phyloP scores from a whole-genome alignment of 129 eudicot species.

The Chrysanthemum makinoi region DNA sequence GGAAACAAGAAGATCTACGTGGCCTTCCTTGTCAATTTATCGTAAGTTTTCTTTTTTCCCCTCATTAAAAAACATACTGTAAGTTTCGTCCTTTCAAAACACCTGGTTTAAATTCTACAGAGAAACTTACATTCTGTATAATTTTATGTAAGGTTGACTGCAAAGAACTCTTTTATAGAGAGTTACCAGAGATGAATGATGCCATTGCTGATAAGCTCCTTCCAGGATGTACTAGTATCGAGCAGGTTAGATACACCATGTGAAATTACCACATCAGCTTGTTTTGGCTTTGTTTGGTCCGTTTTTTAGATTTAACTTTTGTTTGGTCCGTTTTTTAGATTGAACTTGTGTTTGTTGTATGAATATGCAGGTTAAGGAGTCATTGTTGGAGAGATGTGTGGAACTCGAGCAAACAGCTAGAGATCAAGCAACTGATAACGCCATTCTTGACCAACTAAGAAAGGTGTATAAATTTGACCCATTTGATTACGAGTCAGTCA shows the following conservation, averaged over 20 bases:
- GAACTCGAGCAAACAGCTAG: slow-evolving; percentile 92
- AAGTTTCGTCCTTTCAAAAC: neutral
- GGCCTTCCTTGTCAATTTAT: slow-evolving; percentile 89
- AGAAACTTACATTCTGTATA: neutral
- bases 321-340: neutral
- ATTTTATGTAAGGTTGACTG: slow-evolving; percentile 70
- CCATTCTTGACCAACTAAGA: slow-evolving; percentile 76
- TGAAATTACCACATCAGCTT: neutral
- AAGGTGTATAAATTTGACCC: slow-evolving; percentile 55
- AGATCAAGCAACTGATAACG: slow-evolving; percentile 95
- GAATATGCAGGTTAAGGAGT: slow-evolving; percentile 65
- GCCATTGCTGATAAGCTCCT: slow-evolving; percentile 78
- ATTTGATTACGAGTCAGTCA: neutral
- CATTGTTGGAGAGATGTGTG: slow-evolving; percentile 56
- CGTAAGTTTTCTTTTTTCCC: slow-evolving; percentile 40
- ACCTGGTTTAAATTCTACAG: neutral
- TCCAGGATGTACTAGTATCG: slow-evolving; percentile 72
- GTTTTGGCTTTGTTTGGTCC: neutral
- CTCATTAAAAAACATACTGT: too few species aligned
- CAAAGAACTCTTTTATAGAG: slow-evolving; percentile 91
- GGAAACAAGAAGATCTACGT: slow-evolving; percentile 92
- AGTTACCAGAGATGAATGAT: slow-evolving; percentile 74
- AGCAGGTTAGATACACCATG: slow-evolving; percentile 49
- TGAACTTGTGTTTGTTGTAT: slow-evolving; percentile 1
- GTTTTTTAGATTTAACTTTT: neutral